Percentiles rank a stretch among this genome's conserved stretches.
phyloP scores from a whole-genome alignment of 2,329 filamentous ascomycete genomes.

The Aureobasidium sp. region DNA sequence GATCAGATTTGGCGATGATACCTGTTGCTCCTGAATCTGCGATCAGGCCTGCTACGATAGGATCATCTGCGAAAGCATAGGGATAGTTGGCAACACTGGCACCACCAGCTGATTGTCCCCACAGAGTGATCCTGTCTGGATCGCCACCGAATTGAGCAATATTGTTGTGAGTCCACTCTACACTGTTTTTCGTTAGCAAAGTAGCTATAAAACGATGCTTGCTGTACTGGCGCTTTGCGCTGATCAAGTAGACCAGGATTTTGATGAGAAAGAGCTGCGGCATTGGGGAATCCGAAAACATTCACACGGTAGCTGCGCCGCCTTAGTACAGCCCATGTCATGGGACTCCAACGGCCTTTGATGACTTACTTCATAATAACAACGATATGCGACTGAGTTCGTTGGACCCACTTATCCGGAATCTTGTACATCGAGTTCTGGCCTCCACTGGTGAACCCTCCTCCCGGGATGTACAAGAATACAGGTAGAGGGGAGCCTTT shows the following conservation, averaged over 20 bases:
- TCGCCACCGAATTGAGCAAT: conserved; percentile 21
- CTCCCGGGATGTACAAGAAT: conserved; percentile 41
- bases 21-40: conserved; percentile 18
- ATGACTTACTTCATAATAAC: conserved; percentile 29
- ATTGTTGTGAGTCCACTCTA: conserved; percentile 21
- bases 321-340: background rate
- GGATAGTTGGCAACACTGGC: conserved; percentile 18
- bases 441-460: conserved; percentile 38
- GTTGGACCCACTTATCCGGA: conserved; percentile 35
- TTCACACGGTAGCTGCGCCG: conserved; percentile 19
- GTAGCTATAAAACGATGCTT: background rate
- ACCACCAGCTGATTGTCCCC: conserved; percentile 20
- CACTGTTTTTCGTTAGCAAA: conserved; percentile 8
- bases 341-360: background rate
- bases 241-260: conserved; percentile 22
- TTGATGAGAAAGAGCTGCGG: conserved; percentile 12
- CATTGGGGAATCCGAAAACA: conserved; percentile 20
- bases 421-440: conserved; percentile 39
- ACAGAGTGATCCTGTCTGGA: conserved; percentile 19
- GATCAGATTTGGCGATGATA: conserved; percentile 13
- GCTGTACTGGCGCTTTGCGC: conserved; percentile 16
- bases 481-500: conserved; percentile 32
- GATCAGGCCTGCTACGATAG: conserved; percentile 19
- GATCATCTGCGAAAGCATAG: conserved; percentile 19
- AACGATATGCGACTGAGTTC: conserved; percentile 35